Evolutionary conservation across 2,329 filamentous ascomycete genomes (phyloP), one percentile per base, ranked within the genome.

Genomic region (Orbilia javanica): DNA sequence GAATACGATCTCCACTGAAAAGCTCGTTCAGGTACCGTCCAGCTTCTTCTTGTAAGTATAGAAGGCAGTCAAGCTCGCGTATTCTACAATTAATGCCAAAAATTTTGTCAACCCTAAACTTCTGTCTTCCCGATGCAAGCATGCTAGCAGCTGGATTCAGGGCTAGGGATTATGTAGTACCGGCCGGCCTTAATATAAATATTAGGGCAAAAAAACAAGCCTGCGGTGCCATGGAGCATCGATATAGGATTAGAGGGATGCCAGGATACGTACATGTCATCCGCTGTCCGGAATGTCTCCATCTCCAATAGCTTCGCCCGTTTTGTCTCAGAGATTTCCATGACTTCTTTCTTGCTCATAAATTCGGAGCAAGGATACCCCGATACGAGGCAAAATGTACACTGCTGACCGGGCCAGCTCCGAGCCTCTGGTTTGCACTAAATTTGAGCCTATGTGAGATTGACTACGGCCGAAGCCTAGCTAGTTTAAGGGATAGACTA

Each of bases 341-440:
- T 36, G 7, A 64, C n/a, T 6, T 64, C 3, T 39, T 64, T 64
- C 42, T 20, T 64, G 7, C 60, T 64, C 42, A 64, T 46, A 5
- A 34, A 31, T 1, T 8, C 18, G 3, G 60, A 64, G n/a, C 60
- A 64, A 29, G 27, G 13, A 22, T 46, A 64, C 2, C 60, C 60
- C 8, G 22, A 20, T 13, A 3, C 20, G 10, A 31, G 3, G 13
- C 60, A 64, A 11, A 48, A 64, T 3, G 48, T 25, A 13, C 60
- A 64, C 15, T 29, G 20, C 39, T 64, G 3, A 0, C 29, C n/a
- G 13, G 60, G 60, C 60, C 60, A 64, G 25, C 1, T 22, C 1
- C 60, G 60, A 10, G 13, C 13, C 22, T 64, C 60, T 29, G 60
- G 60, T 6, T 25, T 48, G 15, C 60, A 64, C 60, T 64, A 13